These are phyloP conservation scores for Phlebiopsis flavidoalba DNA, from an alignment of 768 basidiomycete genomes.

Conservation along the genomic window DNA sequence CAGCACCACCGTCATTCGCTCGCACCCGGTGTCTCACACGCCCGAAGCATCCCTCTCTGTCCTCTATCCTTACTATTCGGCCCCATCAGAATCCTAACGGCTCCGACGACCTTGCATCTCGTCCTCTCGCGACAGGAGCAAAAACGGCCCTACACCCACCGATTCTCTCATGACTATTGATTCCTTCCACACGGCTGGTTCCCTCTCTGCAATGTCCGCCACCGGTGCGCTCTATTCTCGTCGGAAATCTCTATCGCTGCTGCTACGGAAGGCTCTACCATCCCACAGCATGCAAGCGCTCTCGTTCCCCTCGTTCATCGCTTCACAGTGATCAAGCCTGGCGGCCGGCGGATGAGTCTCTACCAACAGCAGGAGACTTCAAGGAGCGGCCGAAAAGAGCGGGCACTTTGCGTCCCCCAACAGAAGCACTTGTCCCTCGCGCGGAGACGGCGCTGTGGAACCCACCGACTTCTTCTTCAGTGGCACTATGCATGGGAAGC, in stretches of 20 bases:
- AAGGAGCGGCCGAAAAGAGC: conserved; percentile 18
- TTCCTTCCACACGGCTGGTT: conserved; percentile 60
- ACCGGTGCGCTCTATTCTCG: neutral
- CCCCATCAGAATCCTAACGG: conserved; percentile 48
- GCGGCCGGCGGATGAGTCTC: conserved; percentile 42
- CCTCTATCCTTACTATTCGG: conserved; percentile 70
- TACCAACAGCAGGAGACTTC: too few relatives aligned
- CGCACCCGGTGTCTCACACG: conserved; percentile 31
- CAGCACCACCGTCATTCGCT: conserved; percentile 63
- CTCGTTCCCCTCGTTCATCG: conserved; percentile 63
- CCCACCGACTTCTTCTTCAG: conserved; percentile 78
- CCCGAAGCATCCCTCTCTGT: conserved; percentile 49
- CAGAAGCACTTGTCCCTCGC: conserved; percentile 12
- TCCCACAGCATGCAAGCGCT: conserved; percentile 29
- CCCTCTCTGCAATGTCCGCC: conserved; percentile 25
- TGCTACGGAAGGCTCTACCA: conserved; percentile 75
- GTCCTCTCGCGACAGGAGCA: conserved; percentile 33
- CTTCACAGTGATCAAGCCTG: conserved; percentile 83
- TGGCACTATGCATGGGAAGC: conserved; percentile 59
- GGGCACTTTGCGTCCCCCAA: conserved; percentile 32
- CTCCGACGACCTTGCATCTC: conserved; percentile 31
- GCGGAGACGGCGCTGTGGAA: conserved; percentile 50
- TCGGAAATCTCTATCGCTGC: conserved; percentile 46
- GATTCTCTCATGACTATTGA: conserved; percentile 53
- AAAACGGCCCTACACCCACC: conserved; percentile 19